Percentiles rank a stretch among this genome's conserved stretches.
Conservation (phyloP, 139 green algal genomes). For the Coelastrella sp. region DNA sequence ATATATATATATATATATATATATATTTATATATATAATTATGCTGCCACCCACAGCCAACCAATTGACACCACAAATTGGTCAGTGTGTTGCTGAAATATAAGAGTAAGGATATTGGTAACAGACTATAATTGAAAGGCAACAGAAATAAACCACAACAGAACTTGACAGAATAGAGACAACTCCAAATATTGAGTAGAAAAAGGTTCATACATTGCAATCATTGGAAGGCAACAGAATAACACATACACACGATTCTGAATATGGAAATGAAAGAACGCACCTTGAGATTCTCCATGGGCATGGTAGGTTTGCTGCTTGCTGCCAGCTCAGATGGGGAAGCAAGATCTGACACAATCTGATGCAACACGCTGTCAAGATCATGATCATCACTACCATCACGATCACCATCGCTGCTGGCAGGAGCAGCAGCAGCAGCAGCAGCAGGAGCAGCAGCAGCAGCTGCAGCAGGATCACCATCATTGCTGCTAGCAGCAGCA, state of each 20-base stretch:
- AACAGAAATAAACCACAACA: too few species aligned
- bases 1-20: too few species aligned
- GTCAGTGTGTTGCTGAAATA: too few species aligned
- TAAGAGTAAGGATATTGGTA: too few species aligned
- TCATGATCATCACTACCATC: neutral
- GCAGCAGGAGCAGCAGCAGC: neutral
- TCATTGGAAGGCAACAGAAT: too few species aligned
- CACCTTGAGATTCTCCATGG: slow-evolving; percentile 42
- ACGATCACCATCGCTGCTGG: neutral
- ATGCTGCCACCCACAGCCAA: too few species aligned
- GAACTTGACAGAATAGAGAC: too few species aligned
- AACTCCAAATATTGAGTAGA: too few species aligned
- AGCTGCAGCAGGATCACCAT: neutral
- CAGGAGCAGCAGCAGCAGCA: slow-evolving; percentile 3
- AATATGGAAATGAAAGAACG: neutral
- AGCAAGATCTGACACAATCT: slow-evolving; percentile 27
- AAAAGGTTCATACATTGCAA: too few species aligned
- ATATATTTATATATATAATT: too few species aligned
- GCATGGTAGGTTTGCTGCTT: slow-evolving; percentile 33
- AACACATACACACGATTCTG: too few species aligned
- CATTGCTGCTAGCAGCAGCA: neutral
- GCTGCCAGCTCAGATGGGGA: slow-evolving; percentile 40
- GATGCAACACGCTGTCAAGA: slow-evolving; percentile 31
- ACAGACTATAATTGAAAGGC: too few species aligned
- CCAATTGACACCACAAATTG: neutral